Evolutionary conservation across 2,329 filamentous ascomycete species (phyloP).

Genomic region (Colletotrichum sp.): DNA sequence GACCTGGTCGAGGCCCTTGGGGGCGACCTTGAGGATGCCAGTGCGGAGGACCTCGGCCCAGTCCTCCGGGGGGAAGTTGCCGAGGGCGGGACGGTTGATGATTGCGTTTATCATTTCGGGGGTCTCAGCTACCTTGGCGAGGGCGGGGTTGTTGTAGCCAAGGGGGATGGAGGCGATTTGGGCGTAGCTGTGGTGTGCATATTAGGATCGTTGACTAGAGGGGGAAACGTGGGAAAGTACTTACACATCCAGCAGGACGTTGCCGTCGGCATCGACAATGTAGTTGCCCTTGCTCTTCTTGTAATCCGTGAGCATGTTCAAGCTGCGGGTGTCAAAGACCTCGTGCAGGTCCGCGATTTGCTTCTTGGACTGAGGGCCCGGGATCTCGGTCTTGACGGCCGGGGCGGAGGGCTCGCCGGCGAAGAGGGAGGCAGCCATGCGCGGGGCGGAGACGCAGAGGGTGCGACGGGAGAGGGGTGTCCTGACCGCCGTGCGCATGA

Average conservation of each 20-base stretch:
- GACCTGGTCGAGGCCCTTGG: constrained; percentile 84
- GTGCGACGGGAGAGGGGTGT: background rate
- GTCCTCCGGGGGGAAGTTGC: constrained; percentile 87
- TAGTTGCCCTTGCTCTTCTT: constrained; percentile 81
- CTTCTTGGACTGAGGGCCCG: constrained; percentile 76
- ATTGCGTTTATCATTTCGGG: constrained; percentile 81
- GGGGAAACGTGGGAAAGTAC: constrained; percentile 23
- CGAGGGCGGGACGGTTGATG: constrained; percentile 88
- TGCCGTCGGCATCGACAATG: constrained; percentile 74
- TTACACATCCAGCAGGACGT: constrained; percentile 75
- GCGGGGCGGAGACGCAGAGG: constrained; percentile 12
- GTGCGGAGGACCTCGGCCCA: constrained; percentile 82
- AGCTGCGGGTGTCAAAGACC: constrained; percentile 84
- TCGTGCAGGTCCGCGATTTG: constrained; percentile 73
- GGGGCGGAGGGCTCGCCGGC: constrained; percentile 58
- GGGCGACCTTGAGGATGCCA: constrained; percentile 82
- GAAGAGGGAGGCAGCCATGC: constrained; percentile 36
- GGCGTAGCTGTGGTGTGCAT: constrained; percentile 63
- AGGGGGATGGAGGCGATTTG: constrained; percentile 94
- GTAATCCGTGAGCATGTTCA: constrained; percentile 85
- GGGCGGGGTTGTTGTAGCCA: constrained; percentile 87
- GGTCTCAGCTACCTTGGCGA: constrained; percentile 73
- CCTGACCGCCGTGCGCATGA: constrained; percentile 2
- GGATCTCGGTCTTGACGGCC: constrained; percentile 66
- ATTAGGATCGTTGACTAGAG: background rate